A percentile compares a stretch with the other conserved stretches of the same genome.
These are phyloP conservation scores for Euphorbia celastroides DNA, from an alignment of 441 rosid species.

Conservation along the genomic window DNA sequence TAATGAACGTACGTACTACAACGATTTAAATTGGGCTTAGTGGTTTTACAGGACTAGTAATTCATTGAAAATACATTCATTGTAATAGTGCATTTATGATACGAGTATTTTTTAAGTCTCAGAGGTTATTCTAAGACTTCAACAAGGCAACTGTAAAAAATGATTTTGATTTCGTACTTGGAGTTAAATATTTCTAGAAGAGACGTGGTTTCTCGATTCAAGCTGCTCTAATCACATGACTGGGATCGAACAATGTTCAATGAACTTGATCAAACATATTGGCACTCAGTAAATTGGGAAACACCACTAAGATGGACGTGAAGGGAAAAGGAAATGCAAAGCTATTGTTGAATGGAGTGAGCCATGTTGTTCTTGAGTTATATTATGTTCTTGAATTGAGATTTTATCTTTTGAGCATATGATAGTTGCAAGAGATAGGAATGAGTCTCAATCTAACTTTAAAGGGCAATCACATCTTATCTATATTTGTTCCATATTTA, in stretches of 20 bases:
- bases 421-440: not conserved
- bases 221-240: not conserved
- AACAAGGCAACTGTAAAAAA: too few species aligned
- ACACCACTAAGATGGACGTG: not conserved
- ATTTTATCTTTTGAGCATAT: conserved; percentile 1
- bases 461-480: too few species aligned
- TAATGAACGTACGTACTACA: too few species aligned
- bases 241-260: not conserved
- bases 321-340: not conserved
- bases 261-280: not conserved
- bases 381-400: not conserved
- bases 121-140: too few species aligned
- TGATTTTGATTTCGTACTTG: not conserved
- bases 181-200: not conserved
- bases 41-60: too few species aligned
- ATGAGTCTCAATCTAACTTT: too few species aligned
- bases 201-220: not conserved
- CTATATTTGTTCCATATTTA: too few species aligned
- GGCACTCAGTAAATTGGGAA: not conserved
- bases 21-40: too few species aligned
- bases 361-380: not conserved
- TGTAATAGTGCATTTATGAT: too few species aligned
- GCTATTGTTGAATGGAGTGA: not conserved
- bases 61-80: too few species aligned
- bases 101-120: too few species aligned